Evolutionary conservation across 257 asterid species (phyloP).

Genomic region (Agastache rugosa): DNA sequence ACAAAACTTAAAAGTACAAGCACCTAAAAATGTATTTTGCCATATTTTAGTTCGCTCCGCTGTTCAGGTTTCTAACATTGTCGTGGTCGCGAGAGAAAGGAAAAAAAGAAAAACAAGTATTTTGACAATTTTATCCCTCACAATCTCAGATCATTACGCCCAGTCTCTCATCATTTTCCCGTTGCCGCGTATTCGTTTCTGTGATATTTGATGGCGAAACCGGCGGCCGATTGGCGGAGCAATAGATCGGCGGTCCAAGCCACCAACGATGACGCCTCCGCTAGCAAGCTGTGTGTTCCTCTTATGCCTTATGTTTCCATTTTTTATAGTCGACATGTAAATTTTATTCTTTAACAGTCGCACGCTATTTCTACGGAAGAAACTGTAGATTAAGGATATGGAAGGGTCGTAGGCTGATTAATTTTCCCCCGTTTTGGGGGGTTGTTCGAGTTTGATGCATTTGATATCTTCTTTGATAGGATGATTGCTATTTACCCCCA

Average conservation of each 20-base stretch:
- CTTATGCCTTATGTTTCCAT: neutral
- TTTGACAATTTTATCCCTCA: neutral
- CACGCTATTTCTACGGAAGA: neutral
- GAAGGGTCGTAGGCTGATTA: conserved; percentile 1
- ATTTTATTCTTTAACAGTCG: neutral
- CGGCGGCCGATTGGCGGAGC: conserved; percentile 70
- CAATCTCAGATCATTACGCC: neutral
- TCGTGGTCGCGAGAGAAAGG: neutral
- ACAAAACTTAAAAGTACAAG: too few relatives aligned
- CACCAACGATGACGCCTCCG: conserved; percentile 97
- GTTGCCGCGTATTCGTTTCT: neutral
- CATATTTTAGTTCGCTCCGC: too few relatives aligned
- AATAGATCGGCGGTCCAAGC: conserved; percentile 92
- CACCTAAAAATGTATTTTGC: too few relatives aligned
- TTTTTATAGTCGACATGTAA: conserved; percentile 8
- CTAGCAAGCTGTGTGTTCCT: conserved; percentile 76
- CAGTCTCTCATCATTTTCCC: neutral
- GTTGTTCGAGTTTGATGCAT: conserved; percentile 2
- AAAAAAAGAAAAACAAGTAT: neutral
- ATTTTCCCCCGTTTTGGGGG: conserved; percentile 7
- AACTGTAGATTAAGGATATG: neutral
- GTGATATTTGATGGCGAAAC: conserved; percentile 57
- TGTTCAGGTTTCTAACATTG: too few relatives aligned
- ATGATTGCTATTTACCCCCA: neutral
- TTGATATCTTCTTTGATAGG: neutral